A percentile compares a stretch with the other conserved stretches of the same genome.
Conservation (phyloP, 768 basidiomycete genomes). For the Imleria badia region DNA sequence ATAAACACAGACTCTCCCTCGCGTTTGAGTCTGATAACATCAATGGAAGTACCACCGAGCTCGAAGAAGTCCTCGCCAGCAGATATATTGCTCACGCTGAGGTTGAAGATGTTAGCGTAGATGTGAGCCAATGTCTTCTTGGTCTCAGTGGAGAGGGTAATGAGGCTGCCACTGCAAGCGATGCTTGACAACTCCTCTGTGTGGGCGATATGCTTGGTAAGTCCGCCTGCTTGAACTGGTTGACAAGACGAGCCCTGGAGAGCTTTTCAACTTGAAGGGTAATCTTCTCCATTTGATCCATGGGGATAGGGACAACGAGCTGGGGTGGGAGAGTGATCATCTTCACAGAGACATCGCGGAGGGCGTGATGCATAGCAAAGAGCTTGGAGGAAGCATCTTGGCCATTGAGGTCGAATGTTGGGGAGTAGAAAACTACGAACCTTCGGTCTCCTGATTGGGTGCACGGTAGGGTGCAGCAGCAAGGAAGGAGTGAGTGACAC, state of each 20-base stretch:
- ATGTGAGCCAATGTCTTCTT: slow-evolving; percentile 31
- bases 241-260: slow-evolving; percentile 38
- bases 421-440: slow-evolving; percentile 42
- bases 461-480: slow-evolving; percentile 42
- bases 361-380: slow-evolving; percentile 28
- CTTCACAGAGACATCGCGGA: too few species aligned
- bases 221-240: slow-evolving; percentile 37
- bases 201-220: slow-evolving; percentile 28
- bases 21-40: too few species aligned
- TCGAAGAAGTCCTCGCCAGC: slow-evolving; percentile 40
- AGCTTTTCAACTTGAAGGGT: slow-evolving; percentile 48
- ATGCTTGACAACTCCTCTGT: slow-evolving; percentile 26
- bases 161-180: slow-evolving; percentile 23
- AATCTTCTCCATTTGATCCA: slow-evolving; percentile 39
- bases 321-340: slow-evolving; percentile 38
- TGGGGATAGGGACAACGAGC: slow-evolving; percentile 38
- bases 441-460: slow-evolving; percentile 39
- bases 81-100: slow-evolving; percentile 22
- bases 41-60: too few species aligned
- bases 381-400: slow-evolving; percentile 26
- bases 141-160: slow-evolving; percentile 21
- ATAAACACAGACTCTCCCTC: slow-evolving; percentile 29
- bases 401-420: slow-evolving; percentile 26
- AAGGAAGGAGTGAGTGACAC: slow-evolving; percentile 34
- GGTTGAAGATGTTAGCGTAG: slow-evolving; percentile 34